Percentiles rank a stretch among this genome's conserved stretches.
phyloP scores from a whole-genome alignment of 2,329 filamentous ascomycete species.

The Lasiodiplodia theobromae region DNA sequence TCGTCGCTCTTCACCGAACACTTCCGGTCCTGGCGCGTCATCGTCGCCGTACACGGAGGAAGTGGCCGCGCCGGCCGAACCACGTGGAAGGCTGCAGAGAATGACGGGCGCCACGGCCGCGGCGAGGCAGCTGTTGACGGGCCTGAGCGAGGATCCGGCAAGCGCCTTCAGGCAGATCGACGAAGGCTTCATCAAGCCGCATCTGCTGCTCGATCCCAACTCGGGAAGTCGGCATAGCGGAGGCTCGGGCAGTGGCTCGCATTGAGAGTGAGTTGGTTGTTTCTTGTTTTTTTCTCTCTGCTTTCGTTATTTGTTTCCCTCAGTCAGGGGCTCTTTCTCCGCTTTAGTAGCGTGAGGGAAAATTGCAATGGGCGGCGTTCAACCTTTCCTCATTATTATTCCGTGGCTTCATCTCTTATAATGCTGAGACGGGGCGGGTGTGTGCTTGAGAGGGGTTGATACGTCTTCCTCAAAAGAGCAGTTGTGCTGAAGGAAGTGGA shows the following conservation, averaged over 20 bases:
- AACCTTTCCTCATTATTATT: background rate
- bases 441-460: background rate
- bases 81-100: constrained; percentile 32
- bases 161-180: constrained; percentile 91
- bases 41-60: constrained; percentile 48
- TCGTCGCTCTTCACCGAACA: constrained; percentile 42
- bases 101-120: constrained; percentile 76
- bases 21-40: constrained; percentile 30
- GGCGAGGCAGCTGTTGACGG: constrained; percentile 79
- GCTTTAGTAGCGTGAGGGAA: background rate
- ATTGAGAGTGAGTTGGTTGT: background rate
- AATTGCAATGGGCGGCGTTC: constrained; percentile 26
- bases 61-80: constrained; percentile 41
- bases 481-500: background rate
- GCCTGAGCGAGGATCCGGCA: constrained; percentile 82
- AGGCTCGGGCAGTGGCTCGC: background rate
- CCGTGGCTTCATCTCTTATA: background rate
- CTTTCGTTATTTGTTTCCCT: background rate
- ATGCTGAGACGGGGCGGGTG: background rate
- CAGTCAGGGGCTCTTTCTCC: constrained; percentile 2
- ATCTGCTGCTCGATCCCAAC: constrained; percentile 76
- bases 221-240: constrained; percentile 10
- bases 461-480: background rate
- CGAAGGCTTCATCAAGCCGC: constrained; percentile 95
- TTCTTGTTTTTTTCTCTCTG: background rate